These are phyloP conservation scores for Zygosaccharomyces pseudorouxii DNA, from an alignment of 805 yeast genomes.

Conservation along the genomic window DNA sequence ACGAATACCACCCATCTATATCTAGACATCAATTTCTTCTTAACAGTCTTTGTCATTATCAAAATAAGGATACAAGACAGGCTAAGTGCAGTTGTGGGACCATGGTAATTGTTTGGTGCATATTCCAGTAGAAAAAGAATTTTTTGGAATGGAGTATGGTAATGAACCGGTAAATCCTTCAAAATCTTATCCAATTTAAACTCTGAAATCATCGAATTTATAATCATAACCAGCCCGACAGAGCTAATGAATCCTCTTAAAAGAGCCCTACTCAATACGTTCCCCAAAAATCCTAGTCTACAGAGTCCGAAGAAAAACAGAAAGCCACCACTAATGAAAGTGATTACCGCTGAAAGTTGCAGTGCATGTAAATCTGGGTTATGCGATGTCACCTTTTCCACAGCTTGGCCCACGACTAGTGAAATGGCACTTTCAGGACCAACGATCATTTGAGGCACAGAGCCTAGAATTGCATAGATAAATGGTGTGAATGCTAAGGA, in stretches of 20 bases:
- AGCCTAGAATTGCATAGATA: constrained; percentile 72
- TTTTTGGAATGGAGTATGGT: constrained; percentile 71
- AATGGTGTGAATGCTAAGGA: constrained; percentile 75
- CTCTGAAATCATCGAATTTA: constrained; percentile 68
- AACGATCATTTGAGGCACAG: constrained; percentile 84
- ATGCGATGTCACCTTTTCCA: constrained; percentile 50
- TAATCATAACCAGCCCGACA: constrained; percentile 77
- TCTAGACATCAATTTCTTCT: constrained; percentile 36
- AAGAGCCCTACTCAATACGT: constrained; percentile 69
- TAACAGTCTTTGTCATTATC: constrained; percentile 40
- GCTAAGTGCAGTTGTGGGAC: constrained; percentile 60
- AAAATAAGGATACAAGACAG: constrained; percentile 45
- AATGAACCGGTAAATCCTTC: constrained; percentile 45
- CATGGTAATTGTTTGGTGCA: constrained; percentile 43
- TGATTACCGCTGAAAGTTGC: constrained; percentile 60
- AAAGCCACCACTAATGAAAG: constrained; percentile 71
- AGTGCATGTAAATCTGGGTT: constrained; percentile 42
- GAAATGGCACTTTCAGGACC: constrained; percentile 92
- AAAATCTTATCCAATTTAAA: constrained; percentile 57
- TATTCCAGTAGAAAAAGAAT: constrained; percentile 51
- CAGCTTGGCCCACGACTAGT: constrained; percentile 73
- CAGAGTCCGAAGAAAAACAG: constrained; percentile 69
- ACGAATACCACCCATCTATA: constrained; percentile 51
- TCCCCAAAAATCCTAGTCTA: constrained; percentile 83
- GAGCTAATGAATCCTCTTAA: constrained; percentile 82